These are phyloP conservation scores for Rosa rugosa DNA, from an alignment of 306 rosid genomes.

Conservation along the genomic window DNA sequence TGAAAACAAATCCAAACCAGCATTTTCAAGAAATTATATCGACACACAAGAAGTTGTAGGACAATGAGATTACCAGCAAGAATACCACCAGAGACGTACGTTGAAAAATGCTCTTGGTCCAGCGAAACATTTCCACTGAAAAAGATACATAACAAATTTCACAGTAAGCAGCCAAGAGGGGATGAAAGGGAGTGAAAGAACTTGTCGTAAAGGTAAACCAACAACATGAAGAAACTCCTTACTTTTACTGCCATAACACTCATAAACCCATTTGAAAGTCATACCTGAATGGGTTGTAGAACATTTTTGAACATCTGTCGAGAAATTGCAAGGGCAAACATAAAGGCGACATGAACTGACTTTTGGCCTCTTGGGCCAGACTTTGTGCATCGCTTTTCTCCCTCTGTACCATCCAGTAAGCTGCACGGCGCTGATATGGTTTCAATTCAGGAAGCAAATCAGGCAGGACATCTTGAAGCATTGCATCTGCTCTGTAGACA, in stretches of 20 bases:
- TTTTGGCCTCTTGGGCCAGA: constrained; percentile 44
- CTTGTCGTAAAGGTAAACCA: constrained; percentile 19
- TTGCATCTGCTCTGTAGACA: constrained; percentile 62
- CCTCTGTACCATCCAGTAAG: constrained; percentile 89
- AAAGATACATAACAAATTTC: constrained; percentile 32
- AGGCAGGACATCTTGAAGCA: constrained; percentile 72
- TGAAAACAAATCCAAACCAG: neutral
- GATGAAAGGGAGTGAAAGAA: neutral
- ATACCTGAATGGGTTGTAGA: constrained; percentile 93
- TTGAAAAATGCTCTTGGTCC: constrained; percentile 52
- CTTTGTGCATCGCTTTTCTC: constrained; percentile 57
- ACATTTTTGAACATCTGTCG: constrained; percentile 58
- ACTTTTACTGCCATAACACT: neutral
- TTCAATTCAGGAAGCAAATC: constrained; percentile 84
- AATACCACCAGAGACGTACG: constrained; percentile 81
- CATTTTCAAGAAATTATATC: constrained; percentile 21
- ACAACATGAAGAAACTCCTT: neutral
- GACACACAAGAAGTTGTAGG: constrained; percentile 26
- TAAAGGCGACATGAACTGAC: constrained; percentile 61
- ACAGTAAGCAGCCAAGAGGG: constrained; percentile 26
- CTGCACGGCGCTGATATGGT: constrained; percentile 93
- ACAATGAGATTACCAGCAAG: constrained; percentile 74
- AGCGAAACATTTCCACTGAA: constrained; percentile 84
- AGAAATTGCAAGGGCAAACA: constrained; percentile 77
- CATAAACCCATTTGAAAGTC: constrained; percentile 21